These are phyloP conservation scores for Penicillium brevicompactum DNA, from an alignment of 2,329 filamentous ascomycete genomes.

Conservation along the genomic window DNA sequence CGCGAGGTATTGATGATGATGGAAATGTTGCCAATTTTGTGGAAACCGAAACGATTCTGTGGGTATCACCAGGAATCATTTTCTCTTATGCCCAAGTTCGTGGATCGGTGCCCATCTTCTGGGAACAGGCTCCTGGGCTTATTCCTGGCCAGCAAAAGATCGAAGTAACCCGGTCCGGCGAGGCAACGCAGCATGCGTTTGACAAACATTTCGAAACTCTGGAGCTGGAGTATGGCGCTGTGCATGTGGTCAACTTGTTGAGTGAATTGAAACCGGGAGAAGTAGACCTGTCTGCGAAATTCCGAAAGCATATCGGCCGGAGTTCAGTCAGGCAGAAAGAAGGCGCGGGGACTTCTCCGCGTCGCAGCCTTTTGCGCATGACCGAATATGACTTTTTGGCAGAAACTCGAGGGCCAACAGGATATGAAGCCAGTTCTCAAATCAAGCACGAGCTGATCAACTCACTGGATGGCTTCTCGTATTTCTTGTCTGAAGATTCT, in stretches of 20 bases:
- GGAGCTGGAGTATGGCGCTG: constrained; percentile 81
- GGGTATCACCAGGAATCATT: constrained; percentile 72
- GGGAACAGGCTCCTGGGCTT: constrained; percentile 89
- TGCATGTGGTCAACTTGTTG: constrained; percentile 92
- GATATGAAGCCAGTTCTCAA: constrained; percentile 86
- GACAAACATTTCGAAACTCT: constrained; percentile 92
- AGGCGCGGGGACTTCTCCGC: constrained; percentile 56
- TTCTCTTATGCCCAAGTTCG: constrained; percentile 94
- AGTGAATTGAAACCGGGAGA: constrained; percentile 87
- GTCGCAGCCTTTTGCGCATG: constrained; percentile 73
- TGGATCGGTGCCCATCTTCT: constrained; percentile 93
- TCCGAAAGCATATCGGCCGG: constrained; percentile 73
- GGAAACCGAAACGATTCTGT: constrained; percentile 94
- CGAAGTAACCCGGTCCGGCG: constrained; percentile 79
- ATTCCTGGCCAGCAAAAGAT: constrained; percentile 95
- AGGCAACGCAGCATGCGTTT: constrained; percentile 92
- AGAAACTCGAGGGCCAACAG: constrained; percentile 80
- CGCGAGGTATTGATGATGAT: constrained; percentile 95
- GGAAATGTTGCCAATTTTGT: constrained; percentile 98
- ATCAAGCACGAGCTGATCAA: constrained; percentile 77
- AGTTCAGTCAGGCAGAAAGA: constrained; percentile 67
- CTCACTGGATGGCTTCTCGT: constrained; percentile 87
- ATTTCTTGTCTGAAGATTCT: constrained; percentile 78
- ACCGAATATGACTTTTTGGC: constrained; percentile 98
- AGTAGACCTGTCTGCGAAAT: constrained; percentile 77